Evolutionary conservation across 495 filamentous ascomycete species (phyloP).

Genomic region (Amorphotheca resinae): DNA sequence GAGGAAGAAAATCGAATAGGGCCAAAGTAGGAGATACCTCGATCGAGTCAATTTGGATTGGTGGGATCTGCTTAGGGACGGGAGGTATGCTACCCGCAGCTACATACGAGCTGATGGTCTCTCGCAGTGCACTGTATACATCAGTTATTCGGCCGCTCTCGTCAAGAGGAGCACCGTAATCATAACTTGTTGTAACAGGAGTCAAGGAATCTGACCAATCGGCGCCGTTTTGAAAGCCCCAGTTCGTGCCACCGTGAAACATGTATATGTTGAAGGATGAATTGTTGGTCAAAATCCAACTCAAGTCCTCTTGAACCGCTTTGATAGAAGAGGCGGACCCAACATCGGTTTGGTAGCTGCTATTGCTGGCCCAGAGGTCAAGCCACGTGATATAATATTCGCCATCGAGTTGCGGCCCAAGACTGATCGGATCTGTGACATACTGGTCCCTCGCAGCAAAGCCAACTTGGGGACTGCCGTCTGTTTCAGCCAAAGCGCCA

Average conservation of each 20-base stretch:
- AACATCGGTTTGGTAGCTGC: conserved; percentile 22
- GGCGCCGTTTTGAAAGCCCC: conserved; percentile 33
- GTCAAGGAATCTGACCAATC: conserved; percentile 27
- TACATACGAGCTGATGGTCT: conserved; percentile 26
- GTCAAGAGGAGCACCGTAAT: conserved; percentile 35
- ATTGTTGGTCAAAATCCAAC: conserved; percentile 27
- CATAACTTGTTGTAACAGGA: conserved; percentile 32
- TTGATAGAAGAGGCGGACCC: not conserved
- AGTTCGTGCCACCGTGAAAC: conserved; percentile 38
- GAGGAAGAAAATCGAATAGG: not conserved
- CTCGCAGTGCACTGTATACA: conserved; percentile 27
- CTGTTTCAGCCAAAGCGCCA: conserved; percentile 30
- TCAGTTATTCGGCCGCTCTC: conserved; percentile 34
- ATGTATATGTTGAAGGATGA: conserved; percentile 35
- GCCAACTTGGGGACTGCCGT: conserved; percentile 31
- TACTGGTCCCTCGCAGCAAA: conserved; percentile 29
- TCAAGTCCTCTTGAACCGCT: conserved; percentile 19
- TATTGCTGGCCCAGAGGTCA: conserved; percentile 29
- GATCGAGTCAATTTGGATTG: not conserved
- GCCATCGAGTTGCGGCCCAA: conserved; percentile 32
- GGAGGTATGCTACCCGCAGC: not conserved
- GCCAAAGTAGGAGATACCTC: not conserved
- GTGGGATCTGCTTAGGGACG: not conserved
- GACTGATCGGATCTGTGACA: conserved; percentile 26
- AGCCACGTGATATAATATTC: conserved; percentile 33